A percentile compares a stretch with the other conserved stretches of the same genome.
These are phyloP conservation scores for Candida argentea DNA, from an alignment of 805 yeast species.

Conservation along the genomic window DNA sequence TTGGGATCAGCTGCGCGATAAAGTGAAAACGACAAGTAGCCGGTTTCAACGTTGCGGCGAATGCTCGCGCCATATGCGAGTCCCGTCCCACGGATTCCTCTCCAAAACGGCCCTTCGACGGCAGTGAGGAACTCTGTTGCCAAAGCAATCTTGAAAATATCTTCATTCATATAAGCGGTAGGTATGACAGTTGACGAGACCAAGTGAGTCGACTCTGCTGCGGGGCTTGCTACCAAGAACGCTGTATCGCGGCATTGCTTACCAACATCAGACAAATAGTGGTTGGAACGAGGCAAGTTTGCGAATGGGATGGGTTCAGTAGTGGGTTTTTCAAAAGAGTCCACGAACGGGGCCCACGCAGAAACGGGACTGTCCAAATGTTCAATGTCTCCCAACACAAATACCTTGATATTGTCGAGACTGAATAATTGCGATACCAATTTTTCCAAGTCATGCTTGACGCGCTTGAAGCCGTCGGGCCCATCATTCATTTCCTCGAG, in stretches of 20 bases:
- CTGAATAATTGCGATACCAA: constrained; percentile 45
- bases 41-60: constrained; percentile 49
- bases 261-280: constrained; percentile 50
- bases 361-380: constrained; percentile 46
- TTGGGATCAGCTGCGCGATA: constrained; percentile 80
- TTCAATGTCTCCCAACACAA: constrained; percentile 61
- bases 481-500: constrained; percentile 46
- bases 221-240: constrained; percentile 61
- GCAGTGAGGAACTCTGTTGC: constrained; percentile 71
- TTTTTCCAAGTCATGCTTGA: constrained; percentile 40
- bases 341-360: constrained; percentile 40
- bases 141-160: constrained; percentile 59
- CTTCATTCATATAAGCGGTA: constrained; percentile 33
- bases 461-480: constrained; percentile 27
- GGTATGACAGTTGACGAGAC: constrained; percentile 53
- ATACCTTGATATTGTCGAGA: constrained; percentile 50
- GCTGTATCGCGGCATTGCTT: constrained; percentile 42
- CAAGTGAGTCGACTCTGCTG: constrained; percentile 73
- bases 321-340: constrained; percentile 7
- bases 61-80: constrained; percentile 82
- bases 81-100: constrained; percentile 91
- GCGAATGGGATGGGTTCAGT: constrained; percentile 8
- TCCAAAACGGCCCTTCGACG: constrained; percentile 96
- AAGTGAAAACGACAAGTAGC: constrained; percentile 54
- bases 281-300: constrained; percentile 42